Base-by-base conservation (phyloP, 306 rosid genomes). In the Lagenaria siceraria region DNA sequence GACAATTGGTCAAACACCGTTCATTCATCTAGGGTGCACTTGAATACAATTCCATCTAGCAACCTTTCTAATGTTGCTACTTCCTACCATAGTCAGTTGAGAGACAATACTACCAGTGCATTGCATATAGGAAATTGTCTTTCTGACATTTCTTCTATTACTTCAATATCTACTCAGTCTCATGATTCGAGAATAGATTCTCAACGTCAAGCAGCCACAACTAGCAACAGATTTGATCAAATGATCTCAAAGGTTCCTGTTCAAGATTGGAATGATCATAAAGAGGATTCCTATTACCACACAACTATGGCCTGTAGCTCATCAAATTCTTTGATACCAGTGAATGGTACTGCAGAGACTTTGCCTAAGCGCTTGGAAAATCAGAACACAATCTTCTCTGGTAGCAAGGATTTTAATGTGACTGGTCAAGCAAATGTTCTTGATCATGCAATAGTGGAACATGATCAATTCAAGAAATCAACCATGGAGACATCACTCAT, bases 261-360 rank as follows among this genome's bases (percentile, higher is more conserved):
- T 83, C 90, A 79, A 46, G 91, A 84, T 36, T 95, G 98, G 98
- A 88, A 83, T 79, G 85, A 82, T 48, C 89, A 78, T 52, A 86
- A 81, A 83, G 86, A 80, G 78, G 89, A 84, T 73, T 82, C 86
- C 77, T 19, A 84, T 58, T 88, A 79, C 80, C 86, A 59, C 65
- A 80, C 91, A 62, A 86, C 84, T 82, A 43, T 65, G 77, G 77
- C 82, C 72, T 53, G 82, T 49, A 83, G 87, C 80, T 85, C 93
- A 56, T 79, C 80, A 17, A 87, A 86, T 85, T 77, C 92, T 75
- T 54, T 83, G 80, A 68, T 79, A 70, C 88, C 89, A 14, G 88
- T 78, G 66, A 85, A 84, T 81, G 83, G 84, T 80, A 82, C 83
- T 58, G 78, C 84, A 80, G 84, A 80, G 84, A 71, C 82, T 18